phyloP scores from a whole-genome alignment of 805 yeast species.

The Sugiyamaella valdiviana region DNA sequence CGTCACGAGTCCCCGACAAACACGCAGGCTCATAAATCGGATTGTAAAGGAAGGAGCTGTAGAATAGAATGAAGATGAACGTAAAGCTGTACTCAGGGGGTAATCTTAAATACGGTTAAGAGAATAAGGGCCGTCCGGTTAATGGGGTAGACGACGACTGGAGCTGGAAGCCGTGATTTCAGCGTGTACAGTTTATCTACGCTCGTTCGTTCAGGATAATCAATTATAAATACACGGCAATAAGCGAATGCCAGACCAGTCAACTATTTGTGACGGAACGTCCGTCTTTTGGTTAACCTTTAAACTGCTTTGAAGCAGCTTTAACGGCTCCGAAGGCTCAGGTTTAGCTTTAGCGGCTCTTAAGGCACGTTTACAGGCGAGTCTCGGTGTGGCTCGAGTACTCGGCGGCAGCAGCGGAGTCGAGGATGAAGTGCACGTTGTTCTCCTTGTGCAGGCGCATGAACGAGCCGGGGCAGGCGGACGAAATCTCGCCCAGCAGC shows the following conservation, averaged over 20 bases:
- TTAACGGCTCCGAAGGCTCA: neutral
- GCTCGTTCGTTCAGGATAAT: no score
- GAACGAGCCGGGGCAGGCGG: slow-evolving; percentile 45
- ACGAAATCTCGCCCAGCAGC: slow-evolving; percentile 36
- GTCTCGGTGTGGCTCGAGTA: slow-evolving; percentile 9
- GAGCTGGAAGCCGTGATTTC: no score
- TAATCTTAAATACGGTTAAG: no score
- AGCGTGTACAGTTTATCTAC: no score
- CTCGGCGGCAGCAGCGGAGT: slow-evolving; percentile 38
- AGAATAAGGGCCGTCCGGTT: no score
- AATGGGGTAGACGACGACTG: no score
- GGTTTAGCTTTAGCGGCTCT: neutral
- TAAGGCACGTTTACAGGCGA: slow-evolving; percentile 1
- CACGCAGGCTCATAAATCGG: neutral
- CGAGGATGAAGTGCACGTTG: slow-evolving; percentile 40
- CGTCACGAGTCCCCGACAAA: neutral
- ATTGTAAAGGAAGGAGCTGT: neutral
- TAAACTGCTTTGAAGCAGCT: no score
- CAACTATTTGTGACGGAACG: no score
- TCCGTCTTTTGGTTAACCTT: no score
- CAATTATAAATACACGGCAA: no score
- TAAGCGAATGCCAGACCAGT: no score
- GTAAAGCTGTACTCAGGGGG: no score
- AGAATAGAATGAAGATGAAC: neutral
- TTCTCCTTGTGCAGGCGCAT: slow-evolving; percentile 38